Conservation (phyloP, 371 early-diverging fungal species). For the Agmasoma carcini region DNA sequence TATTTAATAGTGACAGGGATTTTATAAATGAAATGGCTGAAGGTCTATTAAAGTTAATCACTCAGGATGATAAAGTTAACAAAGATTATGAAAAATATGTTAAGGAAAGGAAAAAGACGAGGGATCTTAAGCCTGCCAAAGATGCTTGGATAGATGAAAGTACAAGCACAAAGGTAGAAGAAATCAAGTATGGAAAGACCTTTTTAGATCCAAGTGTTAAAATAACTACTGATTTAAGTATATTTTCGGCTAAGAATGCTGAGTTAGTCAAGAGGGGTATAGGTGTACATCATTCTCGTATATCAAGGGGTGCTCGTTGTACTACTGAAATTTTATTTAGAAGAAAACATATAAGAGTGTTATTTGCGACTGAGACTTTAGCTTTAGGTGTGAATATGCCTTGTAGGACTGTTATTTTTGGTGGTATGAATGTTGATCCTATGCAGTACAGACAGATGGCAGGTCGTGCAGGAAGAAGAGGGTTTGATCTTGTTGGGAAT, state of each 20-base stretch:
- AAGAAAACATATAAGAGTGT: constrained; percentile 54
- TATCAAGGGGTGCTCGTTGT: constrained; percentile 54
- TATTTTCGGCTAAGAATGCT: too few relatives aligned
- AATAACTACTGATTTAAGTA: constrained; percentile 22
- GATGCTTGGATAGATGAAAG: constrained; percentile 52
- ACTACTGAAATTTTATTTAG: constrained; percentile 57
- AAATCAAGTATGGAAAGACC: constrained; percentile 45
- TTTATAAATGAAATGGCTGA: constrained; percentile 54
- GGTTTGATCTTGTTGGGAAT: constrained; percentile 57
- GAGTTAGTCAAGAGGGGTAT: constrained; percentile 56
- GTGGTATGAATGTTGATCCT: constrained; percentile 55
- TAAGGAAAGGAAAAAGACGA: constrained; percentile 46
- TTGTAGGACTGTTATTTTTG: constrained; percentile 56
- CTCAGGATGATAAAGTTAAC: constrained; percentile 38
- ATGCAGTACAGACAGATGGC: constrained; percentile 57
- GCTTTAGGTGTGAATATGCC: constrained; percentile 60
- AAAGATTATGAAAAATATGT: constrained; percentile 43
- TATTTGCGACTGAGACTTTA: constrained; percentile 58
- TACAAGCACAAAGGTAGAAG: constrained; percentile 31
- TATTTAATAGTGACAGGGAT: constrained; percentile 56
- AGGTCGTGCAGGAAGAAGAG: constrained; percentile 58
- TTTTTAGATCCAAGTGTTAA: constrained; percentile 43
- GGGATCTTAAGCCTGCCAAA: constrained; percentile 46
- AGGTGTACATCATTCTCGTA: constrained; percentile 57
- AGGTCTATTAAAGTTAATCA: constrained; percentile 44